Conservation (phyloP, 129 eudicot genomes). For the Centaurea solstitialis region DNA sequence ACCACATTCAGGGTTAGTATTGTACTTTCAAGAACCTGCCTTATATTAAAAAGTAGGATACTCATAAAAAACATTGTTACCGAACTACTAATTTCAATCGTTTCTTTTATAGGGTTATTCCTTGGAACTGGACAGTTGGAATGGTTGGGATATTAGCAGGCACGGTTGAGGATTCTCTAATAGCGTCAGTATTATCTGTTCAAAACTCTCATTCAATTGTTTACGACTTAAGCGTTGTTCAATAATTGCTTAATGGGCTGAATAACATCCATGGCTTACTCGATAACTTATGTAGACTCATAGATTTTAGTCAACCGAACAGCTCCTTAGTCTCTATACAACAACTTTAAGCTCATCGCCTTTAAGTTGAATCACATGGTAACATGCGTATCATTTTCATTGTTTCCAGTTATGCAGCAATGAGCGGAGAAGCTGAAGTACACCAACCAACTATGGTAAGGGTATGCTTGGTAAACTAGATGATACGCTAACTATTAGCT, state of each 20-base stretch:
- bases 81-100: not conserved
- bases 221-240: not conserved
- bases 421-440: slow-evolving; percentile 54
- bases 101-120: slow-evolving; percentile 62
- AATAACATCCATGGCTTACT: not conserved
- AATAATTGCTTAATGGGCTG: too few species aligned
- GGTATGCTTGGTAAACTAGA: not conserved
- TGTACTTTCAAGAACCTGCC: not conserved
- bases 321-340: not conserved
- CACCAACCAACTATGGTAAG: slow-evolving; percentile 45
- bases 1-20: slow-evolving; percentile 75
- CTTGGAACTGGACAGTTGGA: slow-evolving; percentile 93
- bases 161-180: slow-evolving; percentile 89
- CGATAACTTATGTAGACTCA: not conserved
- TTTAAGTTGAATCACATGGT: not conserved
- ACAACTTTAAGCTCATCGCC: too few species aligned
- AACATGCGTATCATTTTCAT: not conserved
- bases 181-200: slow-evolving; percentile 51
- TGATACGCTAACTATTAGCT: not conserved
- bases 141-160: slow-evolving; percentile 95
- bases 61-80: not conserved
- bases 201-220: not conserved
- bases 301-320: not conserved
- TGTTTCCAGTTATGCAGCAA: slow-evolving; percentile 82
- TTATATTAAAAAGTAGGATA: not conserved